Evolutionary conservation across 1,284 basidiomycete genomes (phyloP), one percentile per base, ranked within the genome.

Genomic region (Mycosarcoma mackinlayi): DNA sequence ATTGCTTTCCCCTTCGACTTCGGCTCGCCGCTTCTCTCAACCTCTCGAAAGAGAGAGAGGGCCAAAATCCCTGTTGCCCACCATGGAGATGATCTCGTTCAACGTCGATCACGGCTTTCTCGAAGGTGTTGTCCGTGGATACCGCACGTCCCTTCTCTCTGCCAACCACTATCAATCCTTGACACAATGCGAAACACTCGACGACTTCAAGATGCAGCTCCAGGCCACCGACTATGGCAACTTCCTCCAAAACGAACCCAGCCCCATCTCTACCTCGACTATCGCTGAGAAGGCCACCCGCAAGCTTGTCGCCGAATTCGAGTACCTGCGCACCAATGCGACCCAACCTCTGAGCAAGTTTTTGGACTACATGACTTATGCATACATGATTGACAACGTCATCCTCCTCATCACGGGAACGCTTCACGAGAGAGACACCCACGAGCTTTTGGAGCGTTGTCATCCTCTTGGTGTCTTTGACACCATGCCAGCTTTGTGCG

Each of bases 351-450:
- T 99, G 50, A 88, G 88, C 81, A 95, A 90, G 81, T 98, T 99
- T 83, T 86, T 99, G 70, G 96, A 98, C 83, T 99, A 98, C 84
- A 92, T 99, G 84, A 98, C 94, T 88, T 96, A 96, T 83, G 92
- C 90, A 25, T 99, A 98, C 85, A 99, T 99, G 96, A 98, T 99
- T 80, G 96, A 99, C 88, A 99, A 99, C 83, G 92, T 98, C 80
- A 91, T 98, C 67, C 87, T 98, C 48, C 88, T 99, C 78, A 98
- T 98, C 69, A 96, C 96, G 18, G 96, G 96, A 33, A 98, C 95
- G 1, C 85, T 99, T 35, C 95, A 98, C 81, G 95, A 97, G 84
- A 87, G 96, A 67, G 95, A 98, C 84, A 98, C 95, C 1, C 93
- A 97, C 80, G 96, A 99, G 83, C 87, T 99, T 9, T 85, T 98